Evolutionary conservation across 2,329 filamentous ascomycete species (phyloP), one percentile per base, ranked within the genome.

Genomic region (Curvularia sp.): DNA sequence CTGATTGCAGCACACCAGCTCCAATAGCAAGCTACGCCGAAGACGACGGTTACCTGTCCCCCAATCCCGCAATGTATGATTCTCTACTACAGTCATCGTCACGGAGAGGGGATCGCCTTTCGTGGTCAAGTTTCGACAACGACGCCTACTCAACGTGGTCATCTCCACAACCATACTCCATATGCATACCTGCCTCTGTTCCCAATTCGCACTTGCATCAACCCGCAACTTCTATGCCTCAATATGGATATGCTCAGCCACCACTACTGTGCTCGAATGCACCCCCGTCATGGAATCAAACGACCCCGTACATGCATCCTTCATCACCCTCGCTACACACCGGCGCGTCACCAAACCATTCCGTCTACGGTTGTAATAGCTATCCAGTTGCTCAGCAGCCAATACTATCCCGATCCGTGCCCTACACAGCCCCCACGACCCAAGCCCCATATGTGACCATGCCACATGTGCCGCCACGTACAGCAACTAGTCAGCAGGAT

Each of bases 101-200:
- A 9, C 69, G 65, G 15, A 63, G 66, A 41, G 64, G 63, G 30
- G 63, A 57, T 13, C 62, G 61, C 28, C 57, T 53, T 12, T 71
- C 69, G 2, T 73, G 70, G 68, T 62, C 69, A 22, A 53, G 51
- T 31, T 43, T 65, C 18, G 65, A 70, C 30, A 61, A 62, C 43
- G 62, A 67, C 26, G 47, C 60, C 28, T 66, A 65, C 44, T 58
- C 65, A 26, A 57, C 58, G 39, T 74, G 70, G 70, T 59, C 71
- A n/a, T 61, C 69, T 24, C 59, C 61, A 50, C 63, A 67, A 38
- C 61, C 59, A 18, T 73, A 70, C 56, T 49, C 50, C 31, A 53
- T 31, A 10, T 47, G 49, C 31, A 51, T 58, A 26, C 51, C 58
- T 28, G 58, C 63, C 18, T 41, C 62, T 3, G 46, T 59, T 22